These are phyloP conservation scores for Plasmodium vivax DNA, from an alignment of 169 alveolate species.

Conservation along the genomic window DNA sequence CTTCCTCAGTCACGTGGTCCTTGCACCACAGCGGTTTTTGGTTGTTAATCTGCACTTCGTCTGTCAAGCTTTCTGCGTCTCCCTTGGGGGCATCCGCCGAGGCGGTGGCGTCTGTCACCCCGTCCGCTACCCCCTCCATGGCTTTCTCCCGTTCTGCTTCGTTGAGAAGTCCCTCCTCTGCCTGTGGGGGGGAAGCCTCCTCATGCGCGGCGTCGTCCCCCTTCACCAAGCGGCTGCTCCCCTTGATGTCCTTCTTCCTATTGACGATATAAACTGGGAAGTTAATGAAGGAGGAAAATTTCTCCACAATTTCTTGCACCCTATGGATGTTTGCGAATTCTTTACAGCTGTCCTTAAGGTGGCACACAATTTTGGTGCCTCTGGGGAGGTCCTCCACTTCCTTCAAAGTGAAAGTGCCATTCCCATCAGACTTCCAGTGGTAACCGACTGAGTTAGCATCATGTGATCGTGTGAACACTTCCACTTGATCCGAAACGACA, in stretches of 20 bases:
- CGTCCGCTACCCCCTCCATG: conserved; percentile 68
- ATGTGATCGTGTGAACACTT: conserved; percentile 89
- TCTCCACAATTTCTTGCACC: conserved; percentile 86
- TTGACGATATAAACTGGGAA: conserved; percentile 88
- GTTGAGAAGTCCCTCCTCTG: neutral
- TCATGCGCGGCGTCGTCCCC: neutral
- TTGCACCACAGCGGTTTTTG: conserved; percentile 92
- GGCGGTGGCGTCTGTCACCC: conserved; percentile 41
- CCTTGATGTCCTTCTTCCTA: conserved; percentile 28
- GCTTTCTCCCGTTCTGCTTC: neutral
- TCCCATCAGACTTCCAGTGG: conserved; percentile 85
- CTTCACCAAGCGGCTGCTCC: neutral
- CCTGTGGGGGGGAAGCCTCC: neutral
- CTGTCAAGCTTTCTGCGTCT: conserved; percentile 77
- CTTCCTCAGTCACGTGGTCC: conserved; percentile 92
- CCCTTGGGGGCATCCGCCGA: neutral
- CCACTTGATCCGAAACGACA: conserved; percentile 93
- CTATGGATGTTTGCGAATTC: conserved; percentile 86
- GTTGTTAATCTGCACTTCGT: conserved; percentile 83
- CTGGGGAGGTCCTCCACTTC: conserved; percentile 83
- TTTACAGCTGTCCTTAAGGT: conserved; percentile 90
- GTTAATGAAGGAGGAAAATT: conserved; percentile 94
- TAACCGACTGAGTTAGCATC: conserved; percentile 88
- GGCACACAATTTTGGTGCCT: conserved; percentile 94
- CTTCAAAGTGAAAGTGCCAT: conserved; percentile 80